A percentile compares a stretch with the other conserved stretches of the same genome.
These are phyloP conservation scores for Aspergillus fumigatiaffinis DNA, from an alignment of 2,329 filamentous ascomycete genomes.

Conservation along the genomic window DNA sequence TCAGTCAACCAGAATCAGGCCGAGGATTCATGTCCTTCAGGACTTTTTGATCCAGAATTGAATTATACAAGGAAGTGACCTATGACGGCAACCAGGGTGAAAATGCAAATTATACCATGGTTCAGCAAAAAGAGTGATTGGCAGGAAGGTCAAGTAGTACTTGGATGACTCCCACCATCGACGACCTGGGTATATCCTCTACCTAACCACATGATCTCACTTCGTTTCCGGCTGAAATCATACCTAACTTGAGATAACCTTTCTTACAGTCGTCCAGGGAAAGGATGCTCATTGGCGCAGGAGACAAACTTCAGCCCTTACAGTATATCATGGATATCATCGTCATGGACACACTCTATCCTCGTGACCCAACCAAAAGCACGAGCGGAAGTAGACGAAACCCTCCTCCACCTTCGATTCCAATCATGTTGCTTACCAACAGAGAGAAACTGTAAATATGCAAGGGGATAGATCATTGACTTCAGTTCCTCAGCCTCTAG, in stretches of 20 bases:
- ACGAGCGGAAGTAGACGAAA: slow-evolving; percentile 7
- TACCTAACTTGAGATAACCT: not conserved
- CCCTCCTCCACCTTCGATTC: not conserved
- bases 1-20: not conserved
- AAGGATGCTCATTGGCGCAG: not conserved
- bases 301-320: not conserved
- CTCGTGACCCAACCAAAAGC: slow-evolving; percentile 7
- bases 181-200: not conserved
- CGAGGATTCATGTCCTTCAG: not conserved
- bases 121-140: not conserved
- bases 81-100: not conserved
- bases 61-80: not conserved
- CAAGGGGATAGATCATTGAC: slow-evolving; percentile 10
- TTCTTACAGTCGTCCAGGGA: not conserved
- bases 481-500: not conserved
- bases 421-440: not conserved
- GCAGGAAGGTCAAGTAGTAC: not conserved
- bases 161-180: not conserved
- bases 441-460: slow-evolving; percentile 1
- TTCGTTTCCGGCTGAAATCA: not conserved
- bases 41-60: not conserved
- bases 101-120: not conserved
- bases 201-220: not conserved
- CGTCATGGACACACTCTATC: not conserved
- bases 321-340: not conserved